These are phyloP conservation scores for Eucalyptus curtisii DNA, from an alignment of 345 rosid species.

Conservation along the genomic window DNA sequence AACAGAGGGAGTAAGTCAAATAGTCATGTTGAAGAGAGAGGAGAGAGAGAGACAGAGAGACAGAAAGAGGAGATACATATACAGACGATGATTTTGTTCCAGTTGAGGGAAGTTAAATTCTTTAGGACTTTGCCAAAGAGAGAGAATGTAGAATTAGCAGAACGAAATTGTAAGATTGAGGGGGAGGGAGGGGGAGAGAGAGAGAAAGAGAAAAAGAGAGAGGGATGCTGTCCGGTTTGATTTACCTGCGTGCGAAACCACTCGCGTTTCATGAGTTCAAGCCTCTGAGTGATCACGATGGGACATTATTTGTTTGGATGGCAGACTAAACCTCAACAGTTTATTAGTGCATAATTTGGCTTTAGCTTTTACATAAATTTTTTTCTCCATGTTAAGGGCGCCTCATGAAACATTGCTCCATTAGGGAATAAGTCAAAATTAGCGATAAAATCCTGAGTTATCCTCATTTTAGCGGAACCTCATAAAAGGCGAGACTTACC, in stretches of 20 bases:
- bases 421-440: not conserved
- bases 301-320: not conserved
- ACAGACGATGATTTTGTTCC: not conserved
- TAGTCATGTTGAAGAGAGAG: not conserved
- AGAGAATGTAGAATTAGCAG: not conserved
- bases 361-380: not conserved
- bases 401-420: not conserved
- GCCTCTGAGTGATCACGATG: not conserved
- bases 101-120: not conserved
- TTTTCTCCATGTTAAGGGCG: not conserved
- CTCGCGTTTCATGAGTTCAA: not conserved
- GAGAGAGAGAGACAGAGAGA: not conserved
- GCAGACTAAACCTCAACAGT: not conserved
- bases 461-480: not conserved
- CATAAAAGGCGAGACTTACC: not conserved
- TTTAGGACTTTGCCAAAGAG: not conserved
- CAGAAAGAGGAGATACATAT: not conserved
- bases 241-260: not conserved
- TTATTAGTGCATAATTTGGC: not conserved
- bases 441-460: not conserved
- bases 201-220: fast-evolving
- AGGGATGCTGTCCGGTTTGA: not conserved
- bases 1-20: not conserved
- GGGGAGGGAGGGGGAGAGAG: not conserved
- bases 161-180: not conserved